A percentile compares a stretch with the other conserved stretches of the same genome.
phyloP scores from a whole-genome alignment of 1,139 yeast species.

The Pneumocystis carinii region DNA sequence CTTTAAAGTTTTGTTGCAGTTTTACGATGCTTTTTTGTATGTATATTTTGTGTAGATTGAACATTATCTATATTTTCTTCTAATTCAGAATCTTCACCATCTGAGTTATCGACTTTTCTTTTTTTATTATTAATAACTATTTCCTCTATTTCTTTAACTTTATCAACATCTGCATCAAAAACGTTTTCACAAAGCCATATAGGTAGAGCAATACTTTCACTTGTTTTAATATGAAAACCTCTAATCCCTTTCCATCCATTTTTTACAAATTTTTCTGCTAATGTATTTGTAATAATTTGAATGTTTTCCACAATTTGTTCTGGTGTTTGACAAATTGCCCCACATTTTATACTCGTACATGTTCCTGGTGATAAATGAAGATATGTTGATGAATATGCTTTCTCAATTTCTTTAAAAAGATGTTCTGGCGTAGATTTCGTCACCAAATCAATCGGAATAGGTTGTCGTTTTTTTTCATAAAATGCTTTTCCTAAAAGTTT shows the following conservation, averaged over 20 bases:
- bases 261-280: conserved; percentile 28
- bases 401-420: conserved; percentile 34
- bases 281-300: conserved; percentile 37
- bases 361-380: conserved; percentile 65
- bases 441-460: conserved; percentile 49
- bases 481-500: conserved; percentile 68
- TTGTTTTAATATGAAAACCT: conserved; percentile 53
- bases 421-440: conserved; percentile 17
- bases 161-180: conserved; percentile 31
- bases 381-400: conserved; percentile 43
- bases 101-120: not conserved
- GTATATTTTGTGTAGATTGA: not conserved
- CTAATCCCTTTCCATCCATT: conserved; percentile 35
- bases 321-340: conserved; percentile 34
- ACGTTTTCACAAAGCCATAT: conserved; percentile 54
- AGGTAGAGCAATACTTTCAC: conserved; percentile 69
- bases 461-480: conserved; percentile 48
- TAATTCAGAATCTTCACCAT: not conserved
- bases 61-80: not conserved
- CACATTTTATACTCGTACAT: conserved; percentile 51
- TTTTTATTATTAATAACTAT: not conserved
- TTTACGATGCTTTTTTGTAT: not conserved
- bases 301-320: conserved; percentile 38
- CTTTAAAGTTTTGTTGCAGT: not conserved
- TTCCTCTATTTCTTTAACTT: conserved; percentile 14